Evolutionary conservation across 768 basidiomycete genomes (phyloP).

Genomic region (Trametes cubensis): DNA sequence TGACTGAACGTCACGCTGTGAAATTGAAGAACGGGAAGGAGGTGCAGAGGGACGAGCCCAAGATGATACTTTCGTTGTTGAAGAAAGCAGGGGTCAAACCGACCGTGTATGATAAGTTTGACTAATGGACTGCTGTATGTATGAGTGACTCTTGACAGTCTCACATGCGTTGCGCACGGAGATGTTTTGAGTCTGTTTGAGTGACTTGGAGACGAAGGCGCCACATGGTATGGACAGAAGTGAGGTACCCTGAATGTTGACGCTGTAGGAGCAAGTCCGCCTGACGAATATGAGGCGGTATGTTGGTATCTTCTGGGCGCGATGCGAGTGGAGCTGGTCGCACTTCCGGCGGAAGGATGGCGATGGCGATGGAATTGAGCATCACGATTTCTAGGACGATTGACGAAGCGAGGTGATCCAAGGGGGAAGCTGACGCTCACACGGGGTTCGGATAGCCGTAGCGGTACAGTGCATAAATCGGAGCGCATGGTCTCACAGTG

Average conservation of each 20-base stretch:
- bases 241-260: neutral
- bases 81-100: constrained; percentile 47
- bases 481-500: neutral
- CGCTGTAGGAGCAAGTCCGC: too few species aligned
- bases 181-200: constrained; percentile 10
- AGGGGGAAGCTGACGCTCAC: neutral
- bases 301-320: neutral
- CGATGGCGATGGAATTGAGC: neutral
- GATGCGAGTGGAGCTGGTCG: neutral
- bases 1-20: constrained; percentile 44
- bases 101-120: constrained; percentile 55
- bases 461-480: constrained; percentile 1
- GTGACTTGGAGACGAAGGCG: constrained; percentile 1
- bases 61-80: constrained; percentile 48
- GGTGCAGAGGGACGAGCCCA: constrained; percentile 37
- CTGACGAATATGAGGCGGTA: neutral
- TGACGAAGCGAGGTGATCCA: neutral
- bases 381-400: neutral
- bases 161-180: neutral
- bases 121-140: constrained; percentile 34
- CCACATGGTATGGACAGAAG: constrained; percentile 8
- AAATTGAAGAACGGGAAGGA: constrained; percentile 33
- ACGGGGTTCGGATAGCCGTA: constrained; percentile 9
- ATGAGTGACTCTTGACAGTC: neutral
- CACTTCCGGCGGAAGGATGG: neutral